phyloP scores from a whole-genome alignment of 1,284 basidiomycete species.

The Ceratobasidium sp. region DNA sequence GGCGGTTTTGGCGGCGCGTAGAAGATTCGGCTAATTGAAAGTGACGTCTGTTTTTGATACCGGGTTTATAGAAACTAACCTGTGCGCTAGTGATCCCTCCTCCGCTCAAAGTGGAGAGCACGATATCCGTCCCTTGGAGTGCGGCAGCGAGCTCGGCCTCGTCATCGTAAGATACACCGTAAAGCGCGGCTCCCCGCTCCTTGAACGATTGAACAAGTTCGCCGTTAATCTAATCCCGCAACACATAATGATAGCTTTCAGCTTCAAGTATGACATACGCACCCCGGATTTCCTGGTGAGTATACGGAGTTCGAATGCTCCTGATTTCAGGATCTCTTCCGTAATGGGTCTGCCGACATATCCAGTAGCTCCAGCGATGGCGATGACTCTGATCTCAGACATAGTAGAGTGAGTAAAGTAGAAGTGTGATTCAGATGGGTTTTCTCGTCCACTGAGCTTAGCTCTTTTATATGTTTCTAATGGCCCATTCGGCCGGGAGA shows the following conservation, averaged over 20 bases:
- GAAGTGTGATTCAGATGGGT: neutral
- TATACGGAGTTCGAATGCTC: constrained; percentile 35
- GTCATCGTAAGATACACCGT: constrained; percentile 40
- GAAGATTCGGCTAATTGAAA: constrained; percentile 17
- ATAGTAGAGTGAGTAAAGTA: constrained; percentile 11
- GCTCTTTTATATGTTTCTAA: neutral
- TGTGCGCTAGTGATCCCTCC: constrained; percentile 26
- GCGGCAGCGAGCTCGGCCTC: constrained; percentile 27
- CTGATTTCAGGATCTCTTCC: constrained; percentile 34
- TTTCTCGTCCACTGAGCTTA: neutral
- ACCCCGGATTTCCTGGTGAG: constrained; percentile 40
- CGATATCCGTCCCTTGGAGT: constrained; percentile 39
- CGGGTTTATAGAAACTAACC: neutral
- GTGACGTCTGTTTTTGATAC: neutral
- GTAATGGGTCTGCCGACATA: constrained; percentile 43
- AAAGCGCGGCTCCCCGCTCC: constrained; percentile 42
- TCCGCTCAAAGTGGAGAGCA: constrained; percentile 42
- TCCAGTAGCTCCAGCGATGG: constrained; percentile 46
- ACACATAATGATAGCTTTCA: neutral
- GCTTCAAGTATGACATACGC: neutral
- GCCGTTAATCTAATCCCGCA: constrained; percentile 23
- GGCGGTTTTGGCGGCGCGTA: constrained; percentile 35
- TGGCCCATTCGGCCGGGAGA: neutral
- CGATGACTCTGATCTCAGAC: constrained; percentile 44
- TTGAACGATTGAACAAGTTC: constrained; percentile 39